Percentiles rank a stretch among this genome's conserved stretches.
Conservation (phyloP, 83 land plant species). For the Larix sibirica region DNA sequence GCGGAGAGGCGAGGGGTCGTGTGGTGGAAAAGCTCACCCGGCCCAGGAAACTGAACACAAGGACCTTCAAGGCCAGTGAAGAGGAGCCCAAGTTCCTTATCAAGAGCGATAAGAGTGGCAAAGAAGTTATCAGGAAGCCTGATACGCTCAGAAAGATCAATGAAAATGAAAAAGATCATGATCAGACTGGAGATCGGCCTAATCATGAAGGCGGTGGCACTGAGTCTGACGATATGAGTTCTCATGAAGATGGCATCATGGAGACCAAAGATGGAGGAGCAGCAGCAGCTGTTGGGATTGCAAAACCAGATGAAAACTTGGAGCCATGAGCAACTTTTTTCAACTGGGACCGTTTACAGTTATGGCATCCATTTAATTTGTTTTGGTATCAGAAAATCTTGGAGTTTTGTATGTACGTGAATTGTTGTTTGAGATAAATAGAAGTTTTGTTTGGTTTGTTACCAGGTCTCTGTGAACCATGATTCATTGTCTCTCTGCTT, state of each 20-base stretch:
- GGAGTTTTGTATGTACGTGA: not conserved
- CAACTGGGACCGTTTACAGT: not conserved
- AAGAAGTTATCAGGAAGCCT: constrained; percentile 21
- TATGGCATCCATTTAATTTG: not conserved
- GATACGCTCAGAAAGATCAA: constrained; percentile 14
- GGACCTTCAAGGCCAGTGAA: constrained; percentile 34
- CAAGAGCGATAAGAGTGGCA: constrained; percentile 41
- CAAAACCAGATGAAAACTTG: no score
- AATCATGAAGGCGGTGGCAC: not conserved
- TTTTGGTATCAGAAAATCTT: not conserved
- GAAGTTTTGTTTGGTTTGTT: no score
- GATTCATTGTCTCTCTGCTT: no score
- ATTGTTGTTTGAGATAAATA: not conserved
- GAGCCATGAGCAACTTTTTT: not conserved
- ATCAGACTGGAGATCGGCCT: not conserved
- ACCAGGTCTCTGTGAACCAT: no score
- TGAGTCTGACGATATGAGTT: not conserved
- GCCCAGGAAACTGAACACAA: constrained; percentile 19
- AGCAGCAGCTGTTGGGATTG: no score
- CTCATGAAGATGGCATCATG: not conserved
- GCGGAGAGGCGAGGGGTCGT: constrained; percentile 36
- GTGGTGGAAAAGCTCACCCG: constrained; percentile 40
- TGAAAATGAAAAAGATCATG: not conserved
- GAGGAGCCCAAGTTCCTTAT: constrained; percentile 41
- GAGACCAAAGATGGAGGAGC: not conserved